Base-by-base conservation (phyloP, 1,139 yeast genomes). In the Hansenula sp. region DNA sequence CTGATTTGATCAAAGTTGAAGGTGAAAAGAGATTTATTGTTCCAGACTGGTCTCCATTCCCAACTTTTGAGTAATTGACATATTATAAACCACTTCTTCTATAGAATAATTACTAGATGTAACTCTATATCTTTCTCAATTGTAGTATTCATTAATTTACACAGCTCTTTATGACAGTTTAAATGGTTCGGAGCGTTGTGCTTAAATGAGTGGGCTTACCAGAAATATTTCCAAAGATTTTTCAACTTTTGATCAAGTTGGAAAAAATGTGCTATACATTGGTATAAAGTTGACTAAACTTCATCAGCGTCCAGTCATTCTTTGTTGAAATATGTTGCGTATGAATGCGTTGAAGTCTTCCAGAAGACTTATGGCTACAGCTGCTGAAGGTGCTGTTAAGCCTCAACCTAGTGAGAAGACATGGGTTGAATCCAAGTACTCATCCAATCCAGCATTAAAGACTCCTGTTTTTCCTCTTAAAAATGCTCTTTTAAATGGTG, bases 21-120 rank as follows among this genome's bases (percentile, higher is more conserved):
- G 82, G 80, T 21, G 64, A 66, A 38, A 67, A 64, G 48, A 73
- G 89, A 67, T 64, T 71, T 42, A 66, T 73, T 45, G 51, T 56
- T 36, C 73, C 72, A 39, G 60, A 65, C 29, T 73, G 75, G 74
- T 42, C 46, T 11, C 60, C 62, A 32, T 60, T 58, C 48, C 57
- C 51, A 37, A 49, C 48, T 34, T 60, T 53, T 41, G 51, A 56
- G 35, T 57, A 45, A 37, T 13, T 32, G 24, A 21, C 9, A 21
- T 21, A 21, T 9, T 21, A 21, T 21, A 21, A 9, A 7, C 6
- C 6, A 21, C 9, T 21, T 7, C 9, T 21, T 21, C 24, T 7
- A 21, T 21, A 21, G 24, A 21, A 21, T 6, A 21, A 7, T 9
- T 21, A 21, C 24, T 21, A 6, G 6, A n/a, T n/a, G n/a, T n/a